Evolutionary conservation across 2,329 filamentous ascomycete species (phyloP).

Genomic region (Fusarium citri): DNA sequence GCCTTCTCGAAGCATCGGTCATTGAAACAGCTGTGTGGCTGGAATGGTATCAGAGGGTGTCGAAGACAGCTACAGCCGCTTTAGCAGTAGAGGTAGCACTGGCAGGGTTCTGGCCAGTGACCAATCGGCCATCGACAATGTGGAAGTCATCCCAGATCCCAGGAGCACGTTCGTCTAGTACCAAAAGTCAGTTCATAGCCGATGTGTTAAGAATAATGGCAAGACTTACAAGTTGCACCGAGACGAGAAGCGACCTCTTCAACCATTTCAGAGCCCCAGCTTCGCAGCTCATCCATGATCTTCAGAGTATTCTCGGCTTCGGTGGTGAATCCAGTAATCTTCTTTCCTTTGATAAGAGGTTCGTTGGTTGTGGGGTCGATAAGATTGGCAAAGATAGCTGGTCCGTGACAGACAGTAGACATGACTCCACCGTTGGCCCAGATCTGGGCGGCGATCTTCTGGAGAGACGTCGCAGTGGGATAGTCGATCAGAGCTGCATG

Average conservation of each 20-base stretch:
- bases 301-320: conserved; percentile 10
- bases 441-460: conserved; percentile 11
- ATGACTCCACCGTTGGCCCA: conserved; percentile 9
- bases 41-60: neutral
- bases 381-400: conserved; percentile 18
- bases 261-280: conserved; percentile 10
- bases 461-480: conserved; percentile 9
- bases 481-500: conserved; percentile 24
- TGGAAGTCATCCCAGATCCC: conserved; percentile 23
- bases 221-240: conserved; percentile 12
- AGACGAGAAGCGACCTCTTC: conserved; percentile 14
- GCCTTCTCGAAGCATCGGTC: neutral
- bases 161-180: conserved; percentile 8
- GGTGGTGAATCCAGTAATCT: conserved; percentile 13
- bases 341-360: conserved; percentile 20
- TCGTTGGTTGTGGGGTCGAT: conserved; percentile 6
- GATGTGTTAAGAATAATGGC: accelerated
- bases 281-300: conserved; percentile 9
- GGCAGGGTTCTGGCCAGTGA: conserved; percentile 21
- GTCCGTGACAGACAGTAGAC: conserved; percentile 16
- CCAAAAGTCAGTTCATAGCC: neutral
- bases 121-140: conserved; percentile 8
- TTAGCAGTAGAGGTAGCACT: conserved; percentile 14
- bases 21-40: neutral
- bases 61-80: conserved; percentile 11